Evolutionary conservation across 495 filamentous ascomycete species (phyloP).

Genomic region (Aspergillus carlsbadensis): DNA sequence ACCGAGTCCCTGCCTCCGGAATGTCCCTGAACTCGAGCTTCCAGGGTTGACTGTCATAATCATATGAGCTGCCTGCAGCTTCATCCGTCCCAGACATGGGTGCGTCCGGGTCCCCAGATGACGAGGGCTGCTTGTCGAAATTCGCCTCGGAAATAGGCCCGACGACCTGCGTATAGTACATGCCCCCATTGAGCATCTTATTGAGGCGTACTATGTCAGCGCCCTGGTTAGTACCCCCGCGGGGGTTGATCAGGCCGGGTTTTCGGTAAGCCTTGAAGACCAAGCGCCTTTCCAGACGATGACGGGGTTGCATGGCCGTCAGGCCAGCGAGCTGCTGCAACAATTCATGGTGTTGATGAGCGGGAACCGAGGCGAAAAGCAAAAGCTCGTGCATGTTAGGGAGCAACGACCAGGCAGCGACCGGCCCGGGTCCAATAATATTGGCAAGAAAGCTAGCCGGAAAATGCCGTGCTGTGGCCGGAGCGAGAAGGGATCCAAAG

Average conservation of each 20-base stretch:
- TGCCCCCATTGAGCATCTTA: slow-evolving; percentile 49
- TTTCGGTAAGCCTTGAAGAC: slow-evolving; percentile 63
- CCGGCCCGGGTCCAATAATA: slow-evolving; percentile 5
- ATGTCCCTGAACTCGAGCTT: slow-evolving; percentile 54
- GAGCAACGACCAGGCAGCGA: not conserved
- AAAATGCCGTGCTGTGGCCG: slow-evolving; percentile 1
- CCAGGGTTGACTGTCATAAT: slow-evolving; percentile 44
- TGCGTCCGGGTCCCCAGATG: slow-evolving; percentile 26
- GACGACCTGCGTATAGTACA: slow-evolving; percentile 52
- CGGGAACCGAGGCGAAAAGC: slow-evolving; percentile 49
- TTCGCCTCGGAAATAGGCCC: slow-evolving; percentile 36
- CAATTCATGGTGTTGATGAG: slow-evolving; percentile 54
- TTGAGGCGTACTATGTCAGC: slow-evolving; percentile 43
- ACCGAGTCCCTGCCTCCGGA: slow-evolving; percentile 48
- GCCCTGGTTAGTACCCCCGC: slow-evolving; percentile 44
- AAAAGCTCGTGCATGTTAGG: slow-evolving; percentile 45
- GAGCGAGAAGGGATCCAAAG: slow-evolving; percentile 12
- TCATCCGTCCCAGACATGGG: slow-evolving; percentile 34
- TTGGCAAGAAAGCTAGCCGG: slow-evolving; percentile 16
- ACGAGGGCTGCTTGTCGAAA: slow-evolving; percentile 26
- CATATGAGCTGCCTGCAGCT: slow-evolving; percentile 23
- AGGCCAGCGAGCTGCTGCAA: slow-evolving; percentile 67
- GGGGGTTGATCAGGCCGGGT: slow-evolving; percentile 34
- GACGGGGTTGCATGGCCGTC: slow-evolving; percentile 63
- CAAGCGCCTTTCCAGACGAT: slow-evolving; percentile 58